Evolutionary conservation across 2,329 filamentous ascomycete species (phyloP).

Genomic region (Pseudopyrenochaeta lycopersici): DNA sequence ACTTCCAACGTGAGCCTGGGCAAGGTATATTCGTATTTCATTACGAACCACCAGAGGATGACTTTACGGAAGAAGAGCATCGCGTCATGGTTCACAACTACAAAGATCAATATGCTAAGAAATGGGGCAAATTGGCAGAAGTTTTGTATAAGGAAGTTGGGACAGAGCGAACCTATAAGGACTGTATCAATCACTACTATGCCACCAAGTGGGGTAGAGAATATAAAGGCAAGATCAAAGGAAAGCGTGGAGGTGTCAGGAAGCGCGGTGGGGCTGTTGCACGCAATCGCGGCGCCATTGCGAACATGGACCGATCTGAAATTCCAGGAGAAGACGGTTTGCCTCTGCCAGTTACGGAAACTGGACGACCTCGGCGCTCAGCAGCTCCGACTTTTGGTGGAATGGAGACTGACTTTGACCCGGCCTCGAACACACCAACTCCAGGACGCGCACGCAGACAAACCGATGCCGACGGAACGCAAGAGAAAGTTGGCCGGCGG

Average conservation of each 20-base stretch:
- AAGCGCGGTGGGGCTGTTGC: conserved; percentile 47
- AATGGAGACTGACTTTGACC: conserved; percentile 69
- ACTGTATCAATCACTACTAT: conserved; percentile 88
- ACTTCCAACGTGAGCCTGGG: conserved; percentile 71
- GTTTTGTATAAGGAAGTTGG: conserved; percentile 58
- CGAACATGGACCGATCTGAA: conserved; percentile 55
- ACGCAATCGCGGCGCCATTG: conserved; percentile 68
- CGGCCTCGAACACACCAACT: conserved; percentile 35
- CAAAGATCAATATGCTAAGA: conserved; percentile 75
- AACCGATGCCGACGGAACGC: conserved; percentile 42
- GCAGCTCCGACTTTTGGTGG: conserved; percentile 78
- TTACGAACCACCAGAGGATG: conserved; percentile 75
- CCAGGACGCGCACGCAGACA: conserved; percentile 47
- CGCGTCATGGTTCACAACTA: conserved; percentile 78
- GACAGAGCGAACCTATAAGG: conserved; percentile 74
- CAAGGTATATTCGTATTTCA: conserved; percentile 75
- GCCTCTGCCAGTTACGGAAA: conserved; percentile 55
- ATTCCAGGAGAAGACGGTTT: conserved; percentile 48
- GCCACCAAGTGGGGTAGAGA: conserved; percentile 78
- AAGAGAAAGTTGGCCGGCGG: conserved; percentile 52
- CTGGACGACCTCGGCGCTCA: conserved; percentile 59
- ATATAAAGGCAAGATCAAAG: conserved; percentile 75
- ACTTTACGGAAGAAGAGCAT: conserved; percentile 77
- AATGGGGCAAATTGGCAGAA: conserved; percentile 81
- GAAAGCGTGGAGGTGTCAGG: conserved; percentile 35